phyloP scores from a whole-genome alignment of 768 basidiomycete genomes.

The Dioszegia hungarica region DNA sequence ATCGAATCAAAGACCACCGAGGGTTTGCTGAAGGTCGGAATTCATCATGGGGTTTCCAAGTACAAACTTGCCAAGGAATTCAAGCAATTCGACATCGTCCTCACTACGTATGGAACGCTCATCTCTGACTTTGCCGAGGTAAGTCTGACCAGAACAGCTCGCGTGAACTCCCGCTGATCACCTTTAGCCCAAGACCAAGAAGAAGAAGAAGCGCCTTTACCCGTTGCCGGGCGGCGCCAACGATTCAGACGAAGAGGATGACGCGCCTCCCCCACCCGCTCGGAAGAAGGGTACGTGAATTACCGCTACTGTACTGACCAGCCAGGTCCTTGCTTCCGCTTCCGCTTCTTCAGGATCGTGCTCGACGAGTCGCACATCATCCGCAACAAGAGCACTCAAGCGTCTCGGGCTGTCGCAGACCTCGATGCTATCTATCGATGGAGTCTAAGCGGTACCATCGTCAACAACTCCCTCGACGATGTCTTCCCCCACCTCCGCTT shows the following conservation, averaged over 20 bases:
- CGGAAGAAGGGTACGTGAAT: slow-evolving; percentile 49
- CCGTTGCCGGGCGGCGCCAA: no score
- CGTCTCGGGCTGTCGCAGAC: slow-evolving; percentile 44
- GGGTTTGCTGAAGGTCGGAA: slow-evolving; percentile 1
- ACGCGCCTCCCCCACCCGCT: slow-evolving; percentile 6
- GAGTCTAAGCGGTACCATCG: slow-evolving; percentile 59
- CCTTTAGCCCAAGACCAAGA: slow-evolving; percentile 48
- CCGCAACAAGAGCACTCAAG: slow-evolving; percentile 52
- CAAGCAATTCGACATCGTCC: slow-evolving; percentile 59
- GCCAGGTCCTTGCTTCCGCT: slow-evolving; percentile 58
- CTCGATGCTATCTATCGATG: slow-evolving; percentile 54
- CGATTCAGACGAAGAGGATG: slow-evolving; percentile 49
- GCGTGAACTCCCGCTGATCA: background rate
- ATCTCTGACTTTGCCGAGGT: slow-evolving; percentile 52
- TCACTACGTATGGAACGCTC: slow-evolving; percentile 72
- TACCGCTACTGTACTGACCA: no score
- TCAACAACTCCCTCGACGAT: slow-evolving; percentile 62
- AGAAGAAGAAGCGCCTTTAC: slow-evolving; percentile 55
- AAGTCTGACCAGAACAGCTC: background rate
- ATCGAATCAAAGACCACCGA: slow-evolving; percentile 14
- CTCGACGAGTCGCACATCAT: slow-evolving; percentile 60
- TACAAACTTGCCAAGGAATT: slow-evolving; percentile 55
- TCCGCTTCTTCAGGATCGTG: slow-evolving; percentile 65
- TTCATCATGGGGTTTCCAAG: slow-evolving; percentile 53
- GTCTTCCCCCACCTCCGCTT: slow-evolving; percentile 54